Percentiles rank a stretch among this genome's conserved stretches.
phyloP scores from a whole-genome alignment of 192 early-diverging fungal species.

The Geosiphon pyriformis region DNA sequence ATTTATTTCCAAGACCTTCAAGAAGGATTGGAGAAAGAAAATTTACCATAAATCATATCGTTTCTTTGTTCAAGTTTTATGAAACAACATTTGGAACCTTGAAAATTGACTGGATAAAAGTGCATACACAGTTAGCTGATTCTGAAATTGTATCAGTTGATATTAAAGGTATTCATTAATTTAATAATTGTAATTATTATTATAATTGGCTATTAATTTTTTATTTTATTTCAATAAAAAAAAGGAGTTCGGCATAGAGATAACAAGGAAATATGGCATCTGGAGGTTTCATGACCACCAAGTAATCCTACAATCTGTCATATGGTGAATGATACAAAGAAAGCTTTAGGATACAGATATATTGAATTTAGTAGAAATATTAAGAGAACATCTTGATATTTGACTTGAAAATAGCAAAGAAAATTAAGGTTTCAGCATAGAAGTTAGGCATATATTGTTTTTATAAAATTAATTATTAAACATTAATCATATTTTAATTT shows the following conservation, averaged over 20 bases:
- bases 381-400: slow-evolving; percentile 18
- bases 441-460: slow-evolving; percentile 14
- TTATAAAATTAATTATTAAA: slow-evolving; percentile 15
- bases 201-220: slow-evolving; percentile 4
- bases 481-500: slow-evolving; percentile 8
- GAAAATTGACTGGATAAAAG: too few species aligned
- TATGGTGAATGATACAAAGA: slow-evolving; percentile 18
- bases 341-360: slow-evolving; percentile 16
- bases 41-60: slow-evolving; percentile 21
- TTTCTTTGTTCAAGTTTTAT: too few species aligned
- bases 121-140: not conserved
- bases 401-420: slow-evolving; percentile 22
- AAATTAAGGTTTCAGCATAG: slow-evolving; percentile 27
- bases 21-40: slow-evolving; percentile 19
- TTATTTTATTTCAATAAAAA: not conserved
- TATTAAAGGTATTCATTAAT: too few species aligned
- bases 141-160: too few species aligned
- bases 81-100: too few species aligned
- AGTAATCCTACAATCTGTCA: slow-evolving; percentile 23
- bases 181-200: too few species aligned
- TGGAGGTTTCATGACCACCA: slow-evolving; percentile 23
- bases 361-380: slow-evolving; percentile 20
- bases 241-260: slow-evolving; percentile 2
- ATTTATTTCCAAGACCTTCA: not conserved
- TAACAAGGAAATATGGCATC: slow-evolving; percentile 20